Evolutionary conservation across 441 rosid genomes (phyloP).

Genomic region (Heliophila coronopifolia): DNA sequence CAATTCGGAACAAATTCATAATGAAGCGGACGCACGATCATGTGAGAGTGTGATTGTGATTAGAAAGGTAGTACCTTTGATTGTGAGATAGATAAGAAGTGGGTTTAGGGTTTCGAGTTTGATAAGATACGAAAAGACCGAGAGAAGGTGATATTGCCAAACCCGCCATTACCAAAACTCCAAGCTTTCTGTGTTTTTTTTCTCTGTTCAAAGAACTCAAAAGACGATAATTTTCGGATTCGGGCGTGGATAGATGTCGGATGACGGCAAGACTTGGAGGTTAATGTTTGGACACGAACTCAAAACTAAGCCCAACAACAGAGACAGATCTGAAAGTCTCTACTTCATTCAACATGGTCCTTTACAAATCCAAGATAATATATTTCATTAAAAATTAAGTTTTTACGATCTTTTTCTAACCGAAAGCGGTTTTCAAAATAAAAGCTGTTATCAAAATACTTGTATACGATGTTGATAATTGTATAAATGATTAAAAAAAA

Average conservation of each 20-base stretch:
- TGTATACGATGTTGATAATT: too few species aligned
- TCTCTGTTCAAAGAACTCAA: background rate
- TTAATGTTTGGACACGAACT: conserved; percentile 23
- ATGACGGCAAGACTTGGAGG: conserved; percentile 15
- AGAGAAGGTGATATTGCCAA: conserved; percentile 43
- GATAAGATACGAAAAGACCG: conserved; percentile 31
- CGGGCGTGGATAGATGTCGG: conserved; percentile 25
- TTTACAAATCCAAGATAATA: background rate
- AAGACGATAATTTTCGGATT: background rate
- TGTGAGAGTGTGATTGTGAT: background rate
- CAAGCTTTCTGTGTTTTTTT: conserved; percentile 11
- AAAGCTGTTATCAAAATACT: too few species aligned
- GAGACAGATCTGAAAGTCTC: background rate
- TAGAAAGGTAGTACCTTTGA: conserved; percentile 32
- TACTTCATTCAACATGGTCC: background rate
- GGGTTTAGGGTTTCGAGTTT: conserved; percentile 28
- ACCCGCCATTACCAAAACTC: conserved; percentile 43
- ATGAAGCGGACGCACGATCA: background rate
- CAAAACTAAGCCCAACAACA: conserved; percentile 1
- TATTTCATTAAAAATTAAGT: background rate
- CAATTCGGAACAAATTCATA: background rate
- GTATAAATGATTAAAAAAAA: too few species aligned
- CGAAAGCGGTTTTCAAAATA: too few species aligned
- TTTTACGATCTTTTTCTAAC: too few species aligned
- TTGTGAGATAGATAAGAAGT: conserved; percentile 28